Base-by-base conservation (phyloP, 1,139 yeast species). In the Candida sojae region DNA sequence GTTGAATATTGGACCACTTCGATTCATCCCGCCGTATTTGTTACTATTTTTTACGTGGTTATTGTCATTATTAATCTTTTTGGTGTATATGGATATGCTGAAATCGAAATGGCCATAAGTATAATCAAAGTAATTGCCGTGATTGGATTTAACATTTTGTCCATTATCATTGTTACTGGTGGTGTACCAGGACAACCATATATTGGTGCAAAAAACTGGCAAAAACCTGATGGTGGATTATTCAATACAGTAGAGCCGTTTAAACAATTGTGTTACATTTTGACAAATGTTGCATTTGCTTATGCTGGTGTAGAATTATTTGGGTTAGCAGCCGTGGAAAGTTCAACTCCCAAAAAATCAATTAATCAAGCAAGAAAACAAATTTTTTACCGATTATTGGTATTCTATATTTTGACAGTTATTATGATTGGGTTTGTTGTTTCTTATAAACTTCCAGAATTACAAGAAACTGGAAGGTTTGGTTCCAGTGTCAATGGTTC, bases 1-100 rank as follows among this genome's bases (percentile, higher is more conserved):
- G 62, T 71, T 29, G 59, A 58, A 39, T 69, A 58, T 45, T 69
- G 73, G 73, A 54, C 59, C 37, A 50, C 54, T 7, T 45, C 54
- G 2, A 57, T 66, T 1, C 63, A 67, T 40, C 66, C 70, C 5
- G 71, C 66, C 25, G 66, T 62, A 21, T 68, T 62, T 53, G 70
- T 68, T 5, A 64, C 70, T 8, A 60, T 68, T 6, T 68, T 68
- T 50, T 69, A 67, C 56, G 53, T 64, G 6, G 48, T 61, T 3
- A 66, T 69, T 49, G 58, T 68, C 40, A 54, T 56, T 6, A 60
- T 69, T 31, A 68, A 68, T 50, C 53, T 69, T 32, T 67, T 68
- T 52, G 74, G 73, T 8, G 72, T 68, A 8, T 62, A 56, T 50
- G 73, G 73, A 12, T 68, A 68, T 50, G 73, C 73, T 44, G 74